phyloP scores from a whole-genome alignment of 129 eudicot species.

The Calendula officinalis region DNA sequence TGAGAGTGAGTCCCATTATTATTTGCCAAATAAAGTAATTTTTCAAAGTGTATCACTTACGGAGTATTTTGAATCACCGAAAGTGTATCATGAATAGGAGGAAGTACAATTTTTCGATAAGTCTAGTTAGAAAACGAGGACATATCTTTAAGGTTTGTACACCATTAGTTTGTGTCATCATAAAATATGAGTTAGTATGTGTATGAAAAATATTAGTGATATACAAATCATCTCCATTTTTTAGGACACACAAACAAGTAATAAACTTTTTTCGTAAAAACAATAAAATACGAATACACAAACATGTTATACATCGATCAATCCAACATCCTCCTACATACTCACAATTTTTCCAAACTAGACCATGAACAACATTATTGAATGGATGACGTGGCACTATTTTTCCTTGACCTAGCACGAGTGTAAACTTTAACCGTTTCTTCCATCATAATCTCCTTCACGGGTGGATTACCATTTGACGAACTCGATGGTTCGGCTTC shows the following conservation, averaged over 20 bases:
- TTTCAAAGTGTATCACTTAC: too few relatives aligned
- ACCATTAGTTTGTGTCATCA: too few relatives aligned
- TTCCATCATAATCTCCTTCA: constrained; percentile 50
- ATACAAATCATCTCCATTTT: too few relatives aligned
- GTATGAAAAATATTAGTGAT: too few relatives aligned
- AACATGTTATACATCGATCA: constrained; percentile 25
- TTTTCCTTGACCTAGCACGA: constrained; percentile 60
- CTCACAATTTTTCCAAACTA: constrained; percentile 39
- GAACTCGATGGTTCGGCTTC: constrained; percentile 32
- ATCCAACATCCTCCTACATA: constrained; percentile 37
- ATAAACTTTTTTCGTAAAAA: neutral
- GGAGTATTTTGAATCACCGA: too few relatives aligned
- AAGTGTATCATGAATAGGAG: too few relatives aligned
- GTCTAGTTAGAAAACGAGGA: too few relatives aligned
- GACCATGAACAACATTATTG: constrained; percentile 18
- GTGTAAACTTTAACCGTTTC: constrained; percentile 48
- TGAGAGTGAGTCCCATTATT: too few relatives aligned
- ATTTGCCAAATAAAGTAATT: too few relatives aligned
- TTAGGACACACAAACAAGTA: neutral
- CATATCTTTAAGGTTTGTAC: too few relatives aligned
- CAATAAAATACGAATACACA: constrained; percentile 22
- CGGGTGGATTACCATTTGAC: constrained; percentile 24
- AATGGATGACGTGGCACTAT: constrained; percentile 25
- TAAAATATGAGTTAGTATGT: too few relatives aligned
- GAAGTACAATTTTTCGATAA: too few relatives aligned